phyloP scores from a whole-genome alignment of 345 rosid species.

The Salix brachista region DNA sequence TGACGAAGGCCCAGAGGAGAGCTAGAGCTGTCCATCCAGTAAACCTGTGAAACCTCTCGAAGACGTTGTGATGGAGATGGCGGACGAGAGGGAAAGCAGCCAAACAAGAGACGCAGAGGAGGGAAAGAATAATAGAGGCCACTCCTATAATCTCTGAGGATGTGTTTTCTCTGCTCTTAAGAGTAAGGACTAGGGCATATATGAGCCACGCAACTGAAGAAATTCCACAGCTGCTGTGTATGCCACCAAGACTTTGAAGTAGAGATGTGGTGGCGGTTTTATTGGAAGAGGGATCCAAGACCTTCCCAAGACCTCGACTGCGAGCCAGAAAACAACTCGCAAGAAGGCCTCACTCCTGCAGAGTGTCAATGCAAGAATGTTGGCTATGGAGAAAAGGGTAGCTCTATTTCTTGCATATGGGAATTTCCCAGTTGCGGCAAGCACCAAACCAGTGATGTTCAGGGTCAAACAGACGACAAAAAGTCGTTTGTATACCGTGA shows the following conservation, averaged over 20 bases:
- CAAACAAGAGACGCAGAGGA: constrained; percentile 50
- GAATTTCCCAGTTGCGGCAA: constrained; percentile 58
- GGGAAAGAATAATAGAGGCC: constrained; percentile 50
- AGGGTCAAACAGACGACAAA: constrained; percentile 42
- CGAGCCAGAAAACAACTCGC: constrained; percentile 55
- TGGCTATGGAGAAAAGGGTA: constrained; percentile 59
- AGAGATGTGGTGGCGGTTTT: constrained; percentile 61
- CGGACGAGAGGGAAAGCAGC: constrained; percentile 80
- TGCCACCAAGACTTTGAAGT: constrained; percentile 73
- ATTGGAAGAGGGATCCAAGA: constrained; percentile 51
- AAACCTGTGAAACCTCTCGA: constrained; percentile 68
- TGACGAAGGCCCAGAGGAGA: constrained; percentile 65
- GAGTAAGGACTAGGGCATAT: constrained; percentile 55
- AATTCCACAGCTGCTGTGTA: constrained; percentile 74
- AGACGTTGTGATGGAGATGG: constrained; percentile 76
- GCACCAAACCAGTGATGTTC: constrained; percentile 49
- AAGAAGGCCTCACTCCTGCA: constrained; percentile 74
- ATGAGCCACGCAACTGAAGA: constrained; percentile 72
- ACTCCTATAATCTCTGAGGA: constrained; percentile 56
- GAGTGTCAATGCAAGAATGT: constrained; percentile 62
- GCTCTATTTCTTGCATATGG: constrained; percentile 63
- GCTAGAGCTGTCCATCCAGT: constrained; percentile 68
- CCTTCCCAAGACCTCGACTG: constrained; percentile 49
- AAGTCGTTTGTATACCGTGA: constrained; percentile 75
- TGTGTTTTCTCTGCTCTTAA: constrained; percentile 46